These are phyloP conservation scores for Jackrogersella multiformis DNA, from an alignment of 495 filamentous ascomycete genomes.

Conservation along the genomic window DNA sequence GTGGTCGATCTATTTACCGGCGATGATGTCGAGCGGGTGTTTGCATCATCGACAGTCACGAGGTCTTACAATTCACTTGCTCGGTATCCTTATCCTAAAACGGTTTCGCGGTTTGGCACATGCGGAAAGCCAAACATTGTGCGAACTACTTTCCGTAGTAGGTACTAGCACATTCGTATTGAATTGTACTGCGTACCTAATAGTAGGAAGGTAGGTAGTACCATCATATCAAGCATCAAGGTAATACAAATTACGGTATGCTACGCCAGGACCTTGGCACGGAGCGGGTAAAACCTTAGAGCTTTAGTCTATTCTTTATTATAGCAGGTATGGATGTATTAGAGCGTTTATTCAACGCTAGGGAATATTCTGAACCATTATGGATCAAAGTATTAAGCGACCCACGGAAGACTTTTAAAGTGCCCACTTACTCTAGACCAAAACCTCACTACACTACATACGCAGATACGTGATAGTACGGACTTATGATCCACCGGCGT, in stretches of 20 bases:
- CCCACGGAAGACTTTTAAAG: neutral
- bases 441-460: too few species aligned
- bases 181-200: too few species aligned
- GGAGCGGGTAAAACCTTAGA: slow-evolving; percentile 11
- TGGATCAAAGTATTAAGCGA: slow-evolving; percentile 14
- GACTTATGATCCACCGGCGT: slow-evolving; percentile 1
- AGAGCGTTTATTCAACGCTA: too few species aligned
- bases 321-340: neutral
- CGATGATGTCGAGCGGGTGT: slow-evolving; percentile 15
- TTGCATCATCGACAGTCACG: slow-evolving; percentile 21
- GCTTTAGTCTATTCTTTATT: neutral
- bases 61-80: slow-evolving; percentile 11
- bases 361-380: slow-evolving; percentile 3
- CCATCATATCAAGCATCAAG: slow-evolving; percentile 15
- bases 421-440: neutral
- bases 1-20: neutral
- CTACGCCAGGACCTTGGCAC: neutral
- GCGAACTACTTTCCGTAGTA: neutral
- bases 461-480: too few species aligned
- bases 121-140: slow-evolving; percentile 13
- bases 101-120: neutral
- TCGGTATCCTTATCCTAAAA: slow-evolving; percentile 39
- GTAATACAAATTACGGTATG: too few species aligned
- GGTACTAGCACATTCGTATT: too few species aligned
- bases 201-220: too few species aligned